Evolutionary conservation across 495 filamentous ascomycete genomes (phyloP).

Genomic region (Penicillium diatomitis): DNA sequence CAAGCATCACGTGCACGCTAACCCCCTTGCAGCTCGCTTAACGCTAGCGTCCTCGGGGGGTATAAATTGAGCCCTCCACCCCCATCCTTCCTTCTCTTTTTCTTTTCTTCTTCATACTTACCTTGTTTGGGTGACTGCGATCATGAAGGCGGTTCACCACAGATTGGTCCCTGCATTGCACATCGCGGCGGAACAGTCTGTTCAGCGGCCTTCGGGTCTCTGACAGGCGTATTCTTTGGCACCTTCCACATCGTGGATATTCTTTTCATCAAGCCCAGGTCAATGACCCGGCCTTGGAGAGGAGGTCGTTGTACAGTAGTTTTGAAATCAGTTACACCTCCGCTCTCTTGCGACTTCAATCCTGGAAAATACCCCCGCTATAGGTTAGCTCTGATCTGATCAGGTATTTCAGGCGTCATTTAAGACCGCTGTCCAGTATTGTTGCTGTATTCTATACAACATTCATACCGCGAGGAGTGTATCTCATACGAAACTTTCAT

Average conservation of each 20-base stretch:
- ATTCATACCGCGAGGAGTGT: not conserved
- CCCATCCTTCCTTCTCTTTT: constrained; percentile 22
- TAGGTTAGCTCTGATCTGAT: not conserved
- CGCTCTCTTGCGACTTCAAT: not conserved
- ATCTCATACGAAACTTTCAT: not conserved
- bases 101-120: constrained; percentile 63
- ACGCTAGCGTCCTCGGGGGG: constrained; percentile 9
- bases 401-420: not conserved
- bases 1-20: not conserved
- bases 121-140: constrained; percentile 56
- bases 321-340: not conserved
- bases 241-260: constrained; percentile 30
- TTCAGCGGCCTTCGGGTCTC: constrained; percentile 63
- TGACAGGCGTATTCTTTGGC: constrained; percentile 70
- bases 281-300: constrained; percentile 43
- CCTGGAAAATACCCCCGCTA: not conserved
- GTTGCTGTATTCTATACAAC: not conserved
- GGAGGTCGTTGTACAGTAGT: constrained; percentile 26
- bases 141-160: constrained; percentile 53
- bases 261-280: constrained; percentile 50
- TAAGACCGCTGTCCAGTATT: not conserved
- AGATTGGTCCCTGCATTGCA: constrained; percentile 67
- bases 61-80: constrained; percentile 20
- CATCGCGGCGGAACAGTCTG: constrained; percentile 57
- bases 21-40: constrained; percentile 23